phyloP scores from a whole-genome alignment of 2,329 filamentous ascomycete species.

The Amesomyces nigricolor region DNA sequence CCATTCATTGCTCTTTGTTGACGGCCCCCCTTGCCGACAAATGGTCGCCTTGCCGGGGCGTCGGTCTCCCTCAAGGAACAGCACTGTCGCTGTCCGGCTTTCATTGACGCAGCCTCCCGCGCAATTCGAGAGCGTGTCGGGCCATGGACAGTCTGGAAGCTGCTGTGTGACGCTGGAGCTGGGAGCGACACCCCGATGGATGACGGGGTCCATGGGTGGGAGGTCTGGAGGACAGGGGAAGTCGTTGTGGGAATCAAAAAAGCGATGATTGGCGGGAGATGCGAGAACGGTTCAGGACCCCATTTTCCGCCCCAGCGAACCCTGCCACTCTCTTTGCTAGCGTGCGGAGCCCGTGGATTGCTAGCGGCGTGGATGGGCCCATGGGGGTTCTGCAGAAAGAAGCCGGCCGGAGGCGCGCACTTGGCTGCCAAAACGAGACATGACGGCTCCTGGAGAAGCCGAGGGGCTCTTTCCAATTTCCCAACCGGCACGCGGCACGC shows the following conservation, averaged over 20 bases:
- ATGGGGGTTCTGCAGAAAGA: background rate
- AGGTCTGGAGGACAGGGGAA: background rate
- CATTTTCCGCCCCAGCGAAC: background rate
- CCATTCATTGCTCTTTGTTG: background rate
- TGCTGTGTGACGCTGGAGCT: constrained; percentile 4
- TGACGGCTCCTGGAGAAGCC: too few species aligned
- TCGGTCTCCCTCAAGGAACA: background rate
- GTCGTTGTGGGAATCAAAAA: background rate
- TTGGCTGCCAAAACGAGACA: background rate
- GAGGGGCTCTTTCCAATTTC: too few species aligned
- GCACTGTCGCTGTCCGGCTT: background rate
- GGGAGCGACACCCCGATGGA: background rate
- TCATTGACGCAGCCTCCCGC: background rate
- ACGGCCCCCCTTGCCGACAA: background rate
- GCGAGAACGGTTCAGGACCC: constrained; percentile 6
- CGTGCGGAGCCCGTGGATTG: background rate
- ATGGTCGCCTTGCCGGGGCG: background rate
- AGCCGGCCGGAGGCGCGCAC: background rate
- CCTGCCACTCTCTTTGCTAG: background rate
- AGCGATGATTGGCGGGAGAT: constrained; percentile 9
- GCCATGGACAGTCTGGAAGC: background rate
- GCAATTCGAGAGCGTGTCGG: background rate
- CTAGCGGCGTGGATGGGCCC: background rate
- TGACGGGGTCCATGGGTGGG: too few species aligned
- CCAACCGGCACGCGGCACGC: background rate